phyloP scores from a whole-genome alignment of 1,284 basidiomycete genomes.

The Cryptococcus sp. region DNA sequence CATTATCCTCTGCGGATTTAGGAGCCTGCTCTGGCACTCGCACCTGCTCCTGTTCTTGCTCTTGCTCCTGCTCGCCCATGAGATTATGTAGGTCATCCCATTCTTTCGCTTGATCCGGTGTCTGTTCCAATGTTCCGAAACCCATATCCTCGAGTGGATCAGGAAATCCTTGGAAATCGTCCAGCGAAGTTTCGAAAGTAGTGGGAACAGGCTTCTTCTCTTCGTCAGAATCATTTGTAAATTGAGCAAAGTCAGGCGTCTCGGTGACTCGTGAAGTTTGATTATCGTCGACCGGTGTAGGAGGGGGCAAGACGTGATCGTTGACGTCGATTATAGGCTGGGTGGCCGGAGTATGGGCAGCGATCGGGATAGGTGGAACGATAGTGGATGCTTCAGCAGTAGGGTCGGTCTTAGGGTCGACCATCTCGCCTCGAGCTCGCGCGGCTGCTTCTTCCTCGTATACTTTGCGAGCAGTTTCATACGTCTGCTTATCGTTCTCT shows the following conservation, averaged over 20 bases:
- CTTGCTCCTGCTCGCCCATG: conserved; percentile 11
- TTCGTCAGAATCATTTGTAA: conserved; percentile 4
- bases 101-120: conserved; percentile 16
- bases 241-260: conserved; percentile 7
- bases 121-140: conserved; percentile 21
- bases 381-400: conserved; percentile 1
- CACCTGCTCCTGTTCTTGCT: background rate
- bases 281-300: background rate
- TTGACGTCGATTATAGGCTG: background rate
- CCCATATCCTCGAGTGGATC: conserved; percentile 31
- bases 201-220: conserved; percentile 4
- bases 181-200: conserved; percentile 15
- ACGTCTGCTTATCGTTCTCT: conserved; percentile 87
- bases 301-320: background rate
- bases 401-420: conserved; percentile 3
- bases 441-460: conserved; percentile 37
- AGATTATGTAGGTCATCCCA: conserved; percentile 33
- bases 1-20: background rate
- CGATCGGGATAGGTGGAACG: conserved; percentile 3
- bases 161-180: conserved; percentile 33
- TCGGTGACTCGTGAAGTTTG: conserved; percentile 2
- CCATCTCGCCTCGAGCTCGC: conserved; percentile 31
- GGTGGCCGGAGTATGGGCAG: conserved; percentile 7
- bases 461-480: conserved; percentile 56
- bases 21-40: background rate